Base-by-base conservation (phyloP, 1,284 basidiomycete species). In the Neonothopanus nambi region DNA sequence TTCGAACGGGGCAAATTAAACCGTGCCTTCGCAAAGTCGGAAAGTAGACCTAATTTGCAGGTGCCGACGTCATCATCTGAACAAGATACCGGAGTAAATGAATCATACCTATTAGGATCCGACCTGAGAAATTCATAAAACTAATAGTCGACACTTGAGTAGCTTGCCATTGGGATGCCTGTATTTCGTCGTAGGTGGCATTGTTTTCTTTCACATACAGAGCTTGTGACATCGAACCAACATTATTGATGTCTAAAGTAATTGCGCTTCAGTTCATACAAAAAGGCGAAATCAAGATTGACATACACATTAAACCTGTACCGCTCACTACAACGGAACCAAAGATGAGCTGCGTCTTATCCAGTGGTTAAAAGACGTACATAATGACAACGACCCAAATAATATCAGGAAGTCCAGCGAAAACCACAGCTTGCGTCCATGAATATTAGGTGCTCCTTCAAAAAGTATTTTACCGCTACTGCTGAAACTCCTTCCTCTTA, bases 141-240 rank as follows among this genome's bases (percentile, higher is more conserved):
- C 90, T 93, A 58, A 97, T 81, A 3, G 83, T 79, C 0, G 92
- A 93, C 0, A 98, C 94, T 64, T 96, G 93, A 3, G 82, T 77
- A 0, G 91, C 87, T 72, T 98, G 95, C 79, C 87, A 87, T 49
- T 82, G 81, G 1, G 85, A 78, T 0, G 93, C 85, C 57, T 79
- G 76, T 0, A 77, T 67, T 18, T 82, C 81, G 61, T 93, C 84
- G 61, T 88, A 91, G 3, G 76, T 63, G 1, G 79, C 36, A 33
- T 38, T 68, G 44, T 86, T 80, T 6, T 81, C 80, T 56, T 87
- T 77, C 12, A 87, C 82, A 57, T 86, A 92, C 12, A 98, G 76
- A 0, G 91, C 91, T 65, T 92, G 87, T 0, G 94, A 85, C 66
- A 97, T 93, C 0, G 89, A 88, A n/a, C 94, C 94, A 20, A 93